A percentile compares a stretch with the other conserved stretches of the same genome.
These are phyloP conservation scores for Debaryomyces fabryi DNA, from an alignment of 1,139 yeast species.

Conservation along the genomic window DNA sequence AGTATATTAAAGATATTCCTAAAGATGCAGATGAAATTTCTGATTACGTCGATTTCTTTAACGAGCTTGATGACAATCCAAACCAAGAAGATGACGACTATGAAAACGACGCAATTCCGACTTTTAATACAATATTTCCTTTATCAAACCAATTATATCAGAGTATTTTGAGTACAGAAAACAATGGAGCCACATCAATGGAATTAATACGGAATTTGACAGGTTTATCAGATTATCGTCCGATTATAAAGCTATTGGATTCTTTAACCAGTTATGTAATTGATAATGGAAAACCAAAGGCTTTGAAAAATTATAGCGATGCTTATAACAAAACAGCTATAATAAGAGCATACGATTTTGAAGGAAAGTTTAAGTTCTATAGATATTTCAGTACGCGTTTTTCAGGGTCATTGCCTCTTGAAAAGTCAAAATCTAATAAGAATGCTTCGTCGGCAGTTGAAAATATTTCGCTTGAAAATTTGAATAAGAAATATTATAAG, in stretches of 20 bases:
- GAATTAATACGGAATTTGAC: conserved; percentile 49
- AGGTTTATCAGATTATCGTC: conserved; percentile 57
- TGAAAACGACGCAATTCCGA: conserved; percentile 25
- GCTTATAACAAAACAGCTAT: conserved; percentile 35
- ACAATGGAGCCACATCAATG: conserved; percentile 60
- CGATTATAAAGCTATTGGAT: conserved; percentile 54
- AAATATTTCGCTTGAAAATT: conserved; percentile 11
- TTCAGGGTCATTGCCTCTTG: conserved; percentile 6
- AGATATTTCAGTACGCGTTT: conserved; percentile 54
- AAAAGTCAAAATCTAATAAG: background rate
- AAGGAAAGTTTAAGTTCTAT: conserved; percentile 73
- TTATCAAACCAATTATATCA: conserved; percentile 63
- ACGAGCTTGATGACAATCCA: conserved; percentile 17
- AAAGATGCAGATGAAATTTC: conserved; percentile 28
- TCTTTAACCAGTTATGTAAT: conserved; percentile 38
- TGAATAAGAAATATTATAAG: conserved; percentile 24
- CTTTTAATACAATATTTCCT: conserved; percentile 60
- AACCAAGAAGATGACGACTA: conserved; percentile 19
- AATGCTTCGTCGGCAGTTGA: conserved; percentile 9
- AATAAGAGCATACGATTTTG: conserved; percentile 68
- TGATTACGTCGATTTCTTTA: conserved; percentile 26
- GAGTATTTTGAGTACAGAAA: conserved; percentile 39
- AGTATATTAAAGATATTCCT: conserved; percentile 57
- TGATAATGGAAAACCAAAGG: conserved; percentile 27
- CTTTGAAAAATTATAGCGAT: conserved; percentile 26